These are phyloP conservation scores for Sporothrix pseudoabietina DNA, from an alignment of 2,329 filamentous ascomycete species.

Conservation along the genomic window DNA sequence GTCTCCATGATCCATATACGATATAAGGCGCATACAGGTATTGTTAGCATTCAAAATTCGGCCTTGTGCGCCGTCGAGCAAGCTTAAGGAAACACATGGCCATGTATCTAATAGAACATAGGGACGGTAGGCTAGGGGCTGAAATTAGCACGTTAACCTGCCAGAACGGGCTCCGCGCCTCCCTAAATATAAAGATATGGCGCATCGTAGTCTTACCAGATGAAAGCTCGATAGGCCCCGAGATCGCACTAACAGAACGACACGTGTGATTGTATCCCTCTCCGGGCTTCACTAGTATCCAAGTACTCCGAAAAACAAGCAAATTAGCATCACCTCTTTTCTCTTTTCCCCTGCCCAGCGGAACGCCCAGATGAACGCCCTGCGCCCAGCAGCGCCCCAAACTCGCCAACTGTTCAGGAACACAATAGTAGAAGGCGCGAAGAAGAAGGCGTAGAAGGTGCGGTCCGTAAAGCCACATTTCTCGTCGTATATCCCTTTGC, in stretches of 20 bases:
- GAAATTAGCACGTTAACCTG: background rate
- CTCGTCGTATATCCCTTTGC: background rate
- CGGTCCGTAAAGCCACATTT: constrained; percentile 7
- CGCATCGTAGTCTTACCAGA: background rate
- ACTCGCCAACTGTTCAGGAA: background rate
- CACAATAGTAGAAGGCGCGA: background rate
- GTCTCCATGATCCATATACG: background rate
- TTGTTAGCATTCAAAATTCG: too few relatives aligned
- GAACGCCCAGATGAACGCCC: background rate
- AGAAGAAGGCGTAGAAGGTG: background rate
- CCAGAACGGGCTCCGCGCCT: background rate
- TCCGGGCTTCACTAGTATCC: too few relatives aligned
- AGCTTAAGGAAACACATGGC: background rate
- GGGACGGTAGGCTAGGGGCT: background rate
- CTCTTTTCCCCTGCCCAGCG: background rate
- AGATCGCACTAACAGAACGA: background rate
- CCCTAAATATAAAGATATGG: background rate
- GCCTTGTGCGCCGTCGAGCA: background rate
- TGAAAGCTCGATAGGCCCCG: background rate
- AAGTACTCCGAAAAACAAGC: background rate
- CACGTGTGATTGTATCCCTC: constrained; percentile 7
- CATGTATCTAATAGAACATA: background rate
- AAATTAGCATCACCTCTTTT: background rate
- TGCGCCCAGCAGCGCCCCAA: background rate
- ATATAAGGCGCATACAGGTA: too few relatives aligned